Base-by-base conservation (phyloP, 78 protist species). In the Mastigamoeba balamuthi region DNA sequence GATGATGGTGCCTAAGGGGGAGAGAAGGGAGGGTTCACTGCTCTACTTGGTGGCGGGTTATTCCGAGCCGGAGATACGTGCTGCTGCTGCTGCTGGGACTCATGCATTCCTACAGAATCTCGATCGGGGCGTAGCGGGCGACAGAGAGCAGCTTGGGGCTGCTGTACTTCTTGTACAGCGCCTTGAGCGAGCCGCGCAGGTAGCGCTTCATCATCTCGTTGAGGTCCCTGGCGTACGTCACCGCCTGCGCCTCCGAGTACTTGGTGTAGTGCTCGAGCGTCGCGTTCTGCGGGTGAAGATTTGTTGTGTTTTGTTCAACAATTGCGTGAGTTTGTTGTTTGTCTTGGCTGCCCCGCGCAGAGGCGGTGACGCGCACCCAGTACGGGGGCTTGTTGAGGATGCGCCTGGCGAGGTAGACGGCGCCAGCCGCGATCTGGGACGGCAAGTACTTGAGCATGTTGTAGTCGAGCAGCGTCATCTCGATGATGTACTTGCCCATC, bases 391-490 rank as follows among this genome's bases (percentile, higher is more conserved):
- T 17, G 27, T 66, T 27, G 25, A 69, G 23, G 76, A 77, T 80
- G 65, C 77, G 67, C 36, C 81, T 64, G 52, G 96, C 89, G 7
- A 94, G 86, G 48, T 90, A 95, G 9, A 91, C 58, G 27, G 95
- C 58, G 28, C 95, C 69, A 64, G 95, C 91, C 33, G 95, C 94
- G 72, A 94, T 79, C 88, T 77, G 43, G 5, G 97, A 88, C 40
- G 96, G 97, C 28, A 67, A n/a, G 83, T 71, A 94, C 72, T 88
- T 42, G 53, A 87, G 71, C 65, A 88, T n/a, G 33, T 75, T 29
- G 77, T 80, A 86, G 69, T 87, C 90, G 40, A 74, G 77, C 28
- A 88, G 87, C 2, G 92, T 39, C 25, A 94, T 73, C 80, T 95
- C 99, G 64, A 86, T 75, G 74, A 95, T 68, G 81, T 77, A 94